phyloP scores from a whole-genome alignment of 108 stramenopile species.

The Fistulifera solaris region DNA sequence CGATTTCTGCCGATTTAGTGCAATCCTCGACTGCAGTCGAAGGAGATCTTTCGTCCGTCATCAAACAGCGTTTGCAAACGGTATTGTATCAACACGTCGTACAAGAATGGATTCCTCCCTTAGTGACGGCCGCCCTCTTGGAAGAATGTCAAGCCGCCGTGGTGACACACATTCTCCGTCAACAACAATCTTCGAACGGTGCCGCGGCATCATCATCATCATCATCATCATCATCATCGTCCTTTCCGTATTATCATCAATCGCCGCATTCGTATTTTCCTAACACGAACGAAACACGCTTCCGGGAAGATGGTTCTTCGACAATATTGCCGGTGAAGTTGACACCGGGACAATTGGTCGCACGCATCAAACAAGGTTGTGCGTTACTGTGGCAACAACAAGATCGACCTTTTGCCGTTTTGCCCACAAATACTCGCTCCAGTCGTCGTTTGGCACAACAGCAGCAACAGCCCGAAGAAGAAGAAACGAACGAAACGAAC shows the following conservation, averaged over 20 bases:
- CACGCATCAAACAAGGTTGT: slow-evolving; percentile 15
- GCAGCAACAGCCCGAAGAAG: slow-evolving; percentile 1
- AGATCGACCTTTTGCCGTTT: neutral
- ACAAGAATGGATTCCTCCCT: slow-evolving; percentile 2
- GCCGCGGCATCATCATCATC: neutral
- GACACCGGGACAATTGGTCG: slow-evolving; percentile 5
- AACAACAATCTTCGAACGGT: neutral
- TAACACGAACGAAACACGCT: neutral
- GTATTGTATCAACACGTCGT: neutral
- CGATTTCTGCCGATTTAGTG: slow-evolving; percentile 4
- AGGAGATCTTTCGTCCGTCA: neutral
- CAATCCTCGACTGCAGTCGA: neutral
- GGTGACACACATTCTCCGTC: neutral
- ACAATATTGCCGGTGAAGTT: slow-evolving; percentile 3
- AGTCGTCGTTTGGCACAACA: slow-evolving; percentile 8
- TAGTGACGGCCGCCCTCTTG: slow-evolving; percentile 4
- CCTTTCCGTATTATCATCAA: neutral
- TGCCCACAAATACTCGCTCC: neutral
- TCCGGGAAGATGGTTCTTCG: too few relatives aligned
- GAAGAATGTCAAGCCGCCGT: slow-evolving; percentile 10
- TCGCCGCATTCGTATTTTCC: neutral
- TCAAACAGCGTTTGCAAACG: neutral
- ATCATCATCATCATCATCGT: neutral
- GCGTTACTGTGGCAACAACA: slow-evolving; percentile 3
- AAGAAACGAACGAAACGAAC: neutral